phyloP scores from a whole-genome alignment of 495 filamentous ascomycete species.

The Penicillium turbatum region DNA sequence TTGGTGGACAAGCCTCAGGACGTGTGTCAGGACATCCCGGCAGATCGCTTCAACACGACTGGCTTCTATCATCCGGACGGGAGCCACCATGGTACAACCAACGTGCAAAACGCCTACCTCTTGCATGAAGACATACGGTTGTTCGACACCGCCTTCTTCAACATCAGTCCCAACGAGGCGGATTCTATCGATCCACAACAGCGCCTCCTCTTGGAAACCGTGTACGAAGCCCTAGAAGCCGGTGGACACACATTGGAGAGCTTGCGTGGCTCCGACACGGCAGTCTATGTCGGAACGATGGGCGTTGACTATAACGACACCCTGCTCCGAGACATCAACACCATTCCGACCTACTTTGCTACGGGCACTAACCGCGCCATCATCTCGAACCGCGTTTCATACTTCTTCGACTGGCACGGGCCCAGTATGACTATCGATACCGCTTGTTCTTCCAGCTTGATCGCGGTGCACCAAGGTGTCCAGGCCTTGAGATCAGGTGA shows the following conservation, averaged over 20 bases:
- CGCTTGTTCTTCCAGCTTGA: slow-evolving; percentile 44
- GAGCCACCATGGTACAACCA: not conserved
- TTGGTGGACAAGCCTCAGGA: not conserved
- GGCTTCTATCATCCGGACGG: slow-evolving; percentile 2
- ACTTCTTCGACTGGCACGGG: slow-evolving; percentile 45
- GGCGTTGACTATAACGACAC: not conserved
- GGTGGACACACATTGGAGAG: not conserved
- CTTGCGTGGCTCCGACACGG: not conserved
- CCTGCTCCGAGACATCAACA: not conserved
- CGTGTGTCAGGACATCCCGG: not conserved
- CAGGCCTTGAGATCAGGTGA: not conserved
- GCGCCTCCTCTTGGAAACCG: slow-evolving; percentile 11
- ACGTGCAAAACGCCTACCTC: not conserved
- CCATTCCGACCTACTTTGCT: not conserved
- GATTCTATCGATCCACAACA: slow-evolving; percentile 10
- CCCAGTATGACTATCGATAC: slow-evolving; percentile 48
- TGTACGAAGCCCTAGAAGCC: slow-evolving; percentile 11
- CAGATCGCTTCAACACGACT: not conserved
- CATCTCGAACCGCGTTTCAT: slow-evolving; percentile 35
- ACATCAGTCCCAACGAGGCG: not conserved
- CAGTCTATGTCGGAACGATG: not conserved
- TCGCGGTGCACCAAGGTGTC: slow-evolving; percentile 40
- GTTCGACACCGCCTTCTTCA: slow-evolving; percentile 3
- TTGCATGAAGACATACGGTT: not conserved
- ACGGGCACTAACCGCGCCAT: not conserved